phyloP scores from a whole-genome alignment of 192 early-diverging fungal genomes.

The Rhizophagus sp. region DNA sequence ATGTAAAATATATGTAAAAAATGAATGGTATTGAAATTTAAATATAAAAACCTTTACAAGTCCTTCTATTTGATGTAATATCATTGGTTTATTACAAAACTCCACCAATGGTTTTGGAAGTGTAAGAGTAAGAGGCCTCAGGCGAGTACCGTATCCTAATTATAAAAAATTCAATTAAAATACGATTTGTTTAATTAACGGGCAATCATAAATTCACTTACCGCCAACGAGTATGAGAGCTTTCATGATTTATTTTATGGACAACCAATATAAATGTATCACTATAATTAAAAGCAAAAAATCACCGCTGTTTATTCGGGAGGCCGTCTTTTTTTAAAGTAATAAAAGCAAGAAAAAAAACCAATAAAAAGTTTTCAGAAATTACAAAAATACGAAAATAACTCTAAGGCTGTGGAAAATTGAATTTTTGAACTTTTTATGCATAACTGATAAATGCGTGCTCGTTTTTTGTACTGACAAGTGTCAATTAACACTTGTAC shows the following conservation, averaged over 20 bases:
- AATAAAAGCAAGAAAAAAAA: no score
- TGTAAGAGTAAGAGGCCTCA: slow-evolving; percentile 94
- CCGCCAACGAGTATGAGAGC: slow-evolving; percentile 84
- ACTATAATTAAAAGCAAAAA: no score
- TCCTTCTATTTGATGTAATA: slow-evolving; percentile 98
- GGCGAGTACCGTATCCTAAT: slow-evolving; percentile 94
- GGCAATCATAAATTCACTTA: slow-evolving; percentile 31
- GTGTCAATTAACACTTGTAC: no score
- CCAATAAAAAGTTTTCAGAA: no score
- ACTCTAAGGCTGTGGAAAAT: no score
- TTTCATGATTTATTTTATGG: slow-evolving; percentile 57
- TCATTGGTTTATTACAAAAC: slow-evolving; percentile 99
- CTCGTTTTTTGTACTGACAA: no score
- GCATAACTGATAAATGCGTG: no score
- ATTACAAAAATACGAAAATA: no score
- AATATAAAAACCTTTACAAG: slow-evolving; percentile 80
- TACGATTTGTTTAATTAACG: neutral
- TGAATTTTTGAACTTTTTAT: no score
- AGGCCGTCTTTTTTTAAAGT: no score
- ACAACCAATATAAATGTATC: neutral
- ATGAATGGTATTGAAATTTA: neutral
- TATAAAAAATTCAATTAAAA: neutral
- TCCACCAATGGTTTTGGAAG: slow-evolving; percentile 99
- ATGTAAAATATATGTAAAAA: neutral
- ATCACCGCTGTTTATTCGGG: no score